Evolutionary conservation across 805 yeast species (phyloP).

Genomic region (Saccharomycopsis sp.): DNA sequence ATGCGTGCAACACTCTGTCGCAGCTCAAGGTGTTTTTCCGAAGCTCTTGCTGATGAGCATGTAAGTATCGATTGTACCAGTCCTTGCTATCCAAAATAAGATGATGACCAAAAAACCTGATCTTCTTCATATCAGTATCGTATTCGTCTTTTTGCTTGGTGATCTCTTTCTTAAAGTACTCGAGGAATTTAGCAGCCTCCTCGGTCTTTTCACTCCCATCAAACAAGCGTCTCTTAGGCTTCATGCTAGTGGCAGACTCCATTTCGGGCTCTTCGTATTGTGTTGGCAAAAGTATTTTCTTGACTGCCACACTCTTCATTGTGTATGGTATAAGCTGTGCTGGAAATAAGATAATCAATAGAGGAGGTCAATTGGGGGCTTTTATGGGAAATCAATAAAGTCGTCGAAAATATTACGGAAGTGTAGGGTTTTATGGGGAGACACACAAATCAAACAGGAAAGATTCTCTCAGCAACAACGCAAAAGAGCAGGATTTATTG

Average conservation of each 20-base stretch:
- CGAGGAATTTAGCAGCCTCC: not conserved
- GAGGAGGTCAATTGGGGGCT: no score
- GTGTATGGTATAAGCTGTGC: no score
- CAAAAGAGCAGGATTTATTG: no score
- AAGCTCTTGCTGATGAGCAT: not conserved
- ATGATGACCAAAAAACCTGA: not conserved
- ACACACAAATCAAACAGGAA: no score
- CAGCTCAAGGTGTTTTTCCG: not conserved
- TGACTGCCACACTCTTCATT: not conserved
- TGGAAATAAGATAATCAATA: not conserved
- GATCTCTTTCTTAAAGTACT: not conserved
- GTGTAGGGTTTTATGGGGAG: no score
- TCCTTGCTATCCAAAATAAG: not conserved
- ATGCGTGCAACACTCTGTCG: not conserved
- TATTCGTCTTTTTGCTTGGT: not conserved
- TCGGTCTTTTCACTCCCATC: not conserved
- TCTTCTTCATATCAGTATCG: not conserved
- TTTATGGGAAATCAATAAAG: no score
- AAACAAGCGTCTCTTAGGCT: not conserved
- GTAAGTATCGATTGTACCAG: not conserved
- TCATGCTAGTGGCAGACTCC: not conserved
- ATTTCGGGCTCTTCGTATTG: not conserved
- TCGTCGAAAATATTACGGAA: no score
- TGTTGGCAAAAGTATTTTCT: not conserved
- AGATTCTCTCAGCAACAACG: no score